Evolutionary conservation across 768 basidiomycete species (phyloP).

Genomic region (Brasilioporus rufonigricans): DNA sequence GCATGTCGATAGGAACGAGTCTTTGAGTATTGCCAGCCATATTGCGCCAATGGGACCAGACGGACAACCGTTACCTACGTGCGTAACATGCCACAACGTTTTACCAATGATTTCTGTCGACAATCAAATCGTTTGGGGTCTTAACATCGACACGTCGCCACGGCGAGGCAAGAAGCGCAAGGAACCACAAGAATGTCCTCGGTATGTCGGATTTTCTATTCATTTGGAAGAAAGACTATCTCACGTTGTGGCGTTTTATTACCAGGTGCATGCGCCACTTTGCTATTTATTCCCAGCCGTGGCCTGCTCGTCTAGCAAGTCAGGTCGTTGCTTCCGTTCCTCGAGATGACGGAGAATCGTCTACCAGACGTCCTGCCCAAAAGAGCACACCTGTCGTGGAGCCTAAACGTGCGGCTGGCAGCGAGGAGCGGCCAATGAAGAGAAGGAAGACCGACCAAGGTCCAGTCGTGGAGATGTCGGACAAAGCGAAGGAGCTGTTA

Average conservation of each 20-base stretch:
- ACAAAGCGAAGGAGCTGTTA: conserved; percentile 33
- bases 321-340: conserved; percentile 46
- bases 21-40: conserved; percentile 38
- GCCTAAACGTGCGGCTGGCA: conserved; percentile 50
- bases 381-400: conserved; percentile 51
- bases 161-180: conserved; percentile 54
- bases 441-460: conserved; percentile 45
- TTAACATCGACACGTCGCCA: conserved; percentile 47
- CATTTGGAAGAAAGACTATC: conserved; percentile 9
- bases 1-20: conserved; percentile 35
- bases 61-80: conserved; percentile 68
- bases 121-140: conserved; percentile 72
- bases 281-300: conserved; percentile 69
- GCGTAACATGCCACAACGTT: conserved; percentile 66
- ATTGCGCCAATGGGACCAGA: conserved; percentile 56
- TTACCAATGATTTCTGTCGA: conserved; percentile 77
- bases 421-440: conserved; percentile 45
- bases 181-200: conserved; percentile 67
- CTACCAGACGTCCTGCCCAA: conserved; percentile 48
- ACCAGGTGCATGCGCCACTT: conserved; percentile 74
- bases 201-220: conserved; percentile 45
- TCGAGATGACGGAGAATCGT: conserved; percentile 41
- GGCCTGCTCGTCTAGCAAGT: conserved; percentile 62
- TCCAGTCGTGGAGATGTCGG: conserved; percentile 31
- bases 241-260: conserved; percentile 13